Evolutionary conservation across 345 rosid genomes (phyloP).

Genomic region (Rhodamnia rubescens): DNA sequence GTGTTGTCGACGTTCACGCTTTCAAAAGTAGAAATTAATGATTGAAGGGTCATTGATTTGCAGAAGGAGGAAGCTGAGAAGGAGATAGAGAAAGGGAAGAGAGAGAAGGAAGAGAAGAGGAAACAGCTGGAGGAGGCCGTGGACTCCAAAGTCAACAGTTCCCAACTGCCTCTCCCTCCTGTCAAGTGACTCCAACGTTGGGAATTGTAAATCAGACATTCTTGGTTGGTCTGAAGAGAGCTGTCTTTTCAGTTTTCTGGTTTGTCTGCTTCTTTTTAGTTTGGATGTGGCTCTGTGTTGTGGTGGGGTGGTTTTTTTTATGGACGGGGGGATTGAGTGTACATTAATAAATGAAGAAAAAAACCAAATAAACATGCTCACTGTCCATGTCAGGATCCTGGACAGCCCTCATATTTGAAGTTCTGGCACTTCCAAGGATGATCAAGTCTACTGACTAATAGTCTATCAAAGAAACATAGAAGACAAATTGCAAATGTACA

Average conservation of each 20-base stretch:
- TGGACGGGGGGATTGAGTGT: too few species aligned
- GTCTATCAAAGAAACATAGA: neutral
- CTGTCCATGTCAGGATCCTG: neutral
- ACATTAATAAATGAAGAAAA: too few species aligned
- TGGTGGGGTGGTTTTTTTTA: too few species aligned
- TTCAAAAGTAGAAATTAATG: neutral
- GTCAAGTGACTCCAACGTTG: neutral
- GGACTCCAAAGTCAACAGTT: neutral
- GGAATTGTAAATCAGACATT: too few species aligned
- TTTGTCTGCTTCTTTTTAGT: neutral
- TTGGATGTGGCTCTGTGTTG: neutral
- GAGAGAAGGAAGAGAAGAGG: conserved; percentile 9
- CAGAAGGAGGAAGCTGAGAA: conserved; percentile 11
- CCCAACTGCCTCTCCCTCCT: neutral
- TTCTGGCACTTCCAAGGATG: neutral
- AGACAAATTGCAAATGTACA: neutral
- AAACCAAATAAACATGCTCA: neutral
- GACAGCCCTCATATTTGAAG: neutral
- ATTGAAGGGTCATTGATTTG: neutral
- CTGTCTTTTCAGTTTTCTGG: neutral
- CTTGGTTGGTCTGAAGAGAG: neutral
- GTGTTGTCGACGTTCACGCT: neutral
- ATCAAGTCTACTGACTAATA: neutral
- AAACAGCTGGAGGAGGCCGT: conserved; percentile 1
- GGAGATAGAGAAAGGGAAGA: conserved; percentile 3